These are phyloP conservation scores for Dittrichia graveolens DNA, from an alignment of 129 eudicot genomes.

Conservation along the genomic window DNA sequence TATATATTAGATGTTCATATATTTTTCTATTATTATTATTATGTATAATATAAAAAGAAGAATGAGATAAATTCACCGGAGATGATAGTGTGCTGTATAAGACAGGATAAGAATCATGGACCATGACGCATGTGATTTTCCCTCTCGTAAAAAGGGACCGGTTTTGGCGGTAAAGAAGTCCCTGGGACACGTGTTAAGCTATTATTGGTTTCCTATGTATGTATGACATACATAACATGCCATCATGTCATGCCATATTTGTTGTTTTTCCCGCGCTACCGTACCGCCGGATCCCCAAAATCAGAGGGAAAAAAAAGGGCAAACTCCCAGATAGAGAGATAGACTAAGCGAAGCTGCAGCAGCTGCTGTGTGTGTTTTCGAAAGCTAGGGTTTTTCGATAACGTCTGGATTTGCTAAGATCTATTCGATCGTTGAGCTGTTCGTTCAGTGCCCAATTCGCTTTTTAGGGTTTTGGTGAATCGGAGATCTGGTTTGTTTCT, in stretches of 20 bases:
- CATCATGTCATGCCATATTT: slow-evolving; percentile 32
- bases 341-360: slow-evolving; percentile 5
- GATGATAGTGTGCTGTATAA: slow-evolving; percentile 5
- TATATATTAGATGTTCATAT: too few relatives aligned
- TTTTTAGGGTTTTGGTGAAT: slow-evolving; percentile 17
- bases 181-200: slow-evolving; percentile 9
- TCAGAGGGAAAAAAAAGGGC: slow-evolving; percentile 25
- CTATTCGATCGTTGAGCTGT: background rate
- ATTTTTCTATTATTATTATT: too few relatives aligned
- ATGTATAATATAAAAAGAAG: too few relatives aligned
- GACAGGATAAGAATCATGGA: slow-evolving; percentile 26
- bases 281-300: slow-evolving; percentile 49
- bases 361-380: slow-evolving; percentile 5
- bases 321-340: slow-evolving; percentile 5
- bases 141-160: slow-evolving; percentile 28
- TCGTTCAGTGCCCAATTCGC: background rate
- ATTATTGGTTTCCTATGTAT: slow-evolving; percentile 20
- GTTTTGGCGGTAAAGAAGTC: slow-evolving; percentile 43
- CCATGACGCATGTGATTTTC: slow-evolving; percentile 23
- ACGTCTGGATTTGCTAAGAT: slow-evolving; percentile 24
- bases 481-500: slow-evolving; percentile 25
- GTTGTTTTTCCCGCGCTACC: slow-evolving; percentile 67
- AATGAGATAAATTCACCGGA: background rate
- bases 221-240: slow-evolving; percentile 34
- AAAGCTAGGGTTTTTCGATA: slow-evolving; percentile 8